Base-by-base conservation (phyloP, 805 yeast species). In the Grigorovia transvaalensis region DNA sequence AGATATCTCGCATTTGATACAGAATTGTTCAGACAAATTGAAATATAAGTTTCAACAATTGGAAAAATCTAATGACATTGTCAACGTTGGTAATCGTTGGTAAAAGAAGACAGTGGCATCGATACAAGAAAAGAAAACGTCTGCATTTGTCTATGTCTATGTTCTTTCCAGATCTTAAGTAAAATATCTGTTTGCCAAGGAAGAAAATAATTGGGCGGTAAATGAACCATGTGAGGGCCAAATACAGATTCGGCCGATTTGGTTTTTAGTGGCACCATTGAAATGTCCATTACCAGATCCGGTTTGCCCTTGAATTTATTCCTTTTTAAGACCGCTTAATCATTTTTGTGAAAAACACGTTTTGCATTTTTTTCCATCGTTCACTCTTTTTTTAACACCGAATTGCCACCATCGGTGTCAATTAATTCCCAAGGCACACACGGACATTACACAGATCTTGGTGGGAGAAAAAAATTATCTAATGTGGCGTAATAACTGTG, bases 11-110 rank as follows among this genome's bases (percentile, higher is more conserved):
- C 17, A 19, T 52, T 44, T 29, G 50, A 42, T 18, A 35, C 27
- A 17, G 20, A 35, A 33, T 19, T 17, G 50, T 23, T 52, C 47
- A 13, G 45, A 27, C n/a, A 27, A 27, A 23, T 53, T 51, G 40
- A 19, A 45, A 13, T 48, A 51, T 19, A 51, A 42, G 19, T 43
- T 44, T 35, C 52, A 44, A 13, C 49, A 47, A 4, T 49, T 38
- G 2, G 50, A 19, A 23, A 43, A 19, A 19, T 45, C 20, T 12
- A 47, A 44, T 45, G 46, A 48, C 9, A 51, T 50, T n/a, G 53
- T 50, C 17, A 33, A 50, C 11, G 53, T 50, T 30, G 53, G 53
- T 29, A 50, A 50, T 38, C 44, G 33, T 11, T 50, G 53, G 53
- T 50, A 19, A 38, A 20, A 4, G 15, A 23, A 3, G 27, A 23